Base-by-base conservation (phyloP, 31 red algal genomes). In the Endocladia muricata region DNA sequence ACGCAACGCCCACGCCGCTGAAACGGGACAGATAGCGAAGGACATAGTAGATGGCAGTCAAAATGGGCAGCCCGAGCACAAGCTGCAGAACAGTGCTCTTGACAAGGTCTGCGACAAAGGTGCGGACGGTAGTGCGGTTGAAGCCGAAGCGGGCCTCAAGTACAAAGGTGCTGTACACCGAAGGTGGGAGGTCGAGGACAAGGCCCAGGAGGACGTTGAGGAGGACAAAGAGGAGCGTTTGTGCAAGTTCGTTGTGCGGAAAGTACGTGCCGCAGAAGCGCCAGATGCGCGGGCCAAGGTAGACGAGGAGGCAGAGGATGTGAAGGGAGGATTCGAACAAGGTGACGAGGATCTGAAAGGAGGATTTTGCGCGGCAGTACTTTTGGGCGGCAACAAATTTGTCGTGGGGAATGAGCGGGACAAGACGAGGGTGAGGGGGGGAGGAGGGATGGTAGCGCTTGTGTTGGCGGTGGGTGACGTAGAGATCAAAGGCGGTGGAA, bases 121-220 rank as follows among this genome's bases (percentile, higher is more conserved):
- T 76, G 3, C 13, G 17, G 3, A 48, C 41, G 15, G 88, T 96
- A 37, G 88, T 91, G 1, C 79, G 75, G 52, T 96, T 96, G 68
- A 96, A 96, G n/a, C 88, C 93, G 62, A 86, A 96, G 22, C 72
- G 76, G 42, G 81, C 86, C 43, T 96, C 88, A 8, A 97, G 39
- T 1, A 97, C 76, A 66, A 97, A 97, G 13, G 88, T 97, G 26
- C 62, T 76, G 79, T 97, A 97, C 34, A 97, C 29, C 3, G 70
- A 74, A 3, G 55, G 11, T 0, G 93, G 93, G 42, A 96, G 61
- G 30, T 78, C 76, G 28, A 81, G 51, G 21, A 88, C 39, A 1
- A 69, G 83, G 41, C 73, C 73, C 1, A 93, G 28, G 60, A 86
- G 11, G 1, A 35, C 29, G 25, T 49, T 55, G 33, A 93, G 4